Evolutionary conservation across 257 asterid genomes (phyloP), one percentile per base, ranked within the genome.

Genomic region (Solanum chiquidenum): DNA sequence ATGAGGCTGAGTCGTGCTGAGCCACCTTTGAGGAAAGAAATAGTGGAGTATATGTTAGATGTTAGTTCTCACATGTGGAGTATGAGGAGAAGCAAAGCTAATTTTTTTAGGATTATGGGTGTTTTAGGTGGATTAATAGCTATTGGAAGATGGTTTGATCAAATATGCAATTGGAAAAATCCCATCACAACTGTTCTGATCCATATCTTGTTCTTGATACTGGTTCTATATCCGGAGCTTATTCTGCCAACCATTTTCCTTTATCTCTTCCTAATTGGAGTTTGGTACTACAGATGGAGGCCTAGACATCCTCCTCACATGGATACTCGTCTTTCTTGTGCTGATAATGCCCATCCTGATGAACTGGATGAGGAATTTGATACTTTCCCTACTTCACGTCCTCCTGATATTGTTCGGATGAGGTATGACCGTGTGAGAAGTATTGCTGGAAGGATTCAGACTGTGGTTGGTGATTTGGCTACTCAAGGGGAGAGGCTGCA

Each of bases 381-480:
- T 44, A 84, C 90, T 25, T 88, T 88, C 46, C 90, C 90, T 16
- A 84, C 90, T 35, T 18, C 88, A 29, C 31, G 88, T 10, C 55
- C 82, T n/a, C 46, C 86, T 35, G 89, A 87, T 16, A 11, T 80
- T 16, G 86, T 87, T 12, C 21, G 86, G 37, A 88, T 84, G 90
- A 84, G 90, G 46, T 88, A 88, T 88, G 90, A 88, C 75, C 90
- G 90, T 18, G 69, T 88, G 72, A 84, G 90, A 72, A 83, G 68
- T 37, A 52, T 84, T 34, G 88, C 88, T 1, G 88, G 90, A 25
- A 85, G 86, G 76, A 83, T 88, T 12, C 90, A 88, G 88, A 84
- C 85, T 13, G 88, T 72, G 60, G 79, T 88, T 33, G 90, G 90
- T 42, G 90, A 88, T 5, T 44, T 88, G 88, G 90, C 90, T 34